A percentile compares a stretch with the other conserved stretches of the same genome.
phyloP scores from a whole-genome alignment of 345 rosid genomes.

The Euphorbia lathyris region DNA sequence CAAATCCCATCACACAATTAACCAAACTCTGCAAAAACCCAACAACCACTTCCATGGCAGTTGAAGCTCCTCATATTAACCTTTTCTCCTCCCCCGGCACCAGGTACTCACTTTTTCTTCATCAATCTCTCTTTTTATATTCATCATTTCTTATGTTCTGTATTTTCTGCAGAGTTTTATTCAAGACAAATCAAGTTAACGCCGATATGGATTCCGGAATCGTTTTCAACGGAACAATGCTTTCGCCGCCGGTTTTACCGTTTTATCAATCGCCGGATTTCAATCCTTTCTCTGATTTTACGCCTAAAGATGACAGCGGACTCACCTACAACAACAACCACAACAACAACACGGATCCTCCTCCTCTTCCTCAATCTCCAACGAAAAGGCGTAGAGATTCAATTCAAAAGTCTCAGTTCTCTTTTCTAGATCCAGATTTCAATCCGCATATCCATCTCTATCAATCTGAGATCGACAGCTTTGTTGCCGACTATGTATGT shows the following conservation, averaged over 20 bases:
- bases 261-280: slow-evolving; percentile 35
- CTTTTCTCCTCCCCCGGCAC: background rate
- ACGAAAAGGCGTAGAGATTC: slow-evolving; percentile 49
- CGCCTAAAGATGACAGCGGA: slow-evolving; percentile 48
- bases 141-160: background rate
- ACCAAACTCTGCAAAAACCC: background rate
- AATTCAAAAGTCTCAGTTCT: slow-evolving; percentile 31
- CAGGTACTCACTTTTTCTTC: background rate
- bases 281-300: slow-evolving; percentile 29
- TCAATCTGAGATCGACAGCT: slow-evolving; percentile 52
- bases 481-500: slow-evolving; percentile 50
- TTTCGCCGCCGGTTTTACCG: slow-evolving; percentile 12
- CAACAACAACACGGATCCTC: slow-evolving; percentile 9
- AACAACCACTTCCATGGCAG: background rate
- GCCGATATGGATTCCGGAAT: slow-evolving; percentile 27
- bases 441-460: slow-evolving; percentile 51
- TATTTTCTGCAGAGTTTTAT: background rate
- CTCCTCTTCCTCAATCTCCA: slow-evolving; percentile 2
- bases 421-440: slow-evolving; percentile 37
- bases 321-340: slow-evolving; percentile 59
- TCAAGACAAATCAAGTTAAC: background rate
- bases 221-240: slow-evolving; percentile 17
- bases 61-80: background rate
- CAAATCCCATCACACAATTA: background rate
- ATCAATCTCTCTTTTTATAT: background rate